A percentile compares a stretch with the other conserved stretches of the same genome.
These are phyloP conservation scores for Monosporascus sp. DNA, from an alignment of 2,329 filamentous ascomycete species.

Conservation along the genomic window DNA sequence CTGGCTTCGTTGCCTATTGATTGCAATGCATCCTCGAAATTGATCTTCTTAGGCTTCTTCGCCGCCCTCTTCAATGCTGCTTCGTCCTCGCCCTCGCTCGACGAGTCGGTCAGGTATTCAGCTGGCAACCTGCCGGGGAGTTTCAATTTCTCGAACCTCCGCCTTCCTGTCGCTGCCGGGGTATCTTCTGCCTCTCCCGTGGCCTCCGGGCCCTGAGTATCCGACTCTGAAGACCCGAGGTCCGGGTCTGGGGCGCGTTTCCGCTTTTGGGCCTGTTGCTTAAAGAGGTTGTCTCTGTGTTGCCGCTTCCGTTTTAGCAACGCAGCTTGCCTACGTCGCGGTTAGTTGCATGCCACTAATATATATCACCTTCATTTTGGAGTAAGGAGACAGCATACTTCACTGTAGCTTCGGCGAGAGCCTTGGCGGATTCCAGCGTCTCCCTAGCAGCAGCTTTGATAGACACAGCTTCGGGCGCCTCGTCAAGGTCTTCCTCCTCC, in stretches of 20 bases:
- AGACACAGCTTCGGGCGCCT: slow-evolving; percentile 55
- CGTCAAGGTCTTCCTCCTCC: slow-evolving; percentile 44
- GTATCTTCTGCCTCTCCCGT: slow-evolving; percentile 13
- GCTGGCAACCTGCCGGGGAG: slow-evolving; percentile 45
- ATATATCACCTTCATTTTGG: slow-evolving; percentile 25
- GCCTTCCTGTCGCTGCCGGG: slow-evolving; percentile 13
- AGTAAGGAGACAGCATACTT: slow-evolving; percentile 35
- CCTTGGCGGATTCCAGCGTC: slow-evolving; percentile 40
- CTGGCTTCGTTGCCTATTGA: slow-evolving; percentile 32
- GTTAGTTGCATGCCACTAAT: neutral
- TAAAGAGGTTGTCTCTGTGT: slow-evolving; percentile 48
- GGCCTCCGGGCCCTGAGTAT: slow-evolving; percentile 17
- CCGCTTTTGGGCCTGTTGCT: slow-evolving; percentile 48
- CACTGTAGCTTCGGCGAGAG: slow-evolving; percentile 44
- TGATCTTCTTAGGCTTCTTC: slow-evolving; percentile 37
- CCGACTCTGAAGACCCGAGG: slow-evolving; percentile 16
- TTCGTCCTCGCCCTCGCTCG: slow-evolving; percentile 19
- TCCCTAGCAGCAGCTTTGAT: slow-evolving; percentile 43
- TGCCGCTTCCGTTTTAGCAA: slow-evolving; percentile 51
- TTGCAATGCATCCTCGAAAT: slow-evolving; percentile 36
- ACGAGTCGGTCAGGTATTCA: slow-evolving; percentile 48
- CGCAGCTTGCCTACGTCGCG: slow-evolving; percentile 33
- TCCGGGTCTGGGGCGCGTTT: slow-evolving; percentile 27
- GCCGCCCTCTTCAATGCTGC: slow-evolving; percentile 17
- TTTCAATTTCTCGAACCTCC: slow-evolving; percentile 28